Evolutionary conservation across 192 early-diverging fungal species (phyloP).

Genomic region (Podochytrium sp.): DNA sequence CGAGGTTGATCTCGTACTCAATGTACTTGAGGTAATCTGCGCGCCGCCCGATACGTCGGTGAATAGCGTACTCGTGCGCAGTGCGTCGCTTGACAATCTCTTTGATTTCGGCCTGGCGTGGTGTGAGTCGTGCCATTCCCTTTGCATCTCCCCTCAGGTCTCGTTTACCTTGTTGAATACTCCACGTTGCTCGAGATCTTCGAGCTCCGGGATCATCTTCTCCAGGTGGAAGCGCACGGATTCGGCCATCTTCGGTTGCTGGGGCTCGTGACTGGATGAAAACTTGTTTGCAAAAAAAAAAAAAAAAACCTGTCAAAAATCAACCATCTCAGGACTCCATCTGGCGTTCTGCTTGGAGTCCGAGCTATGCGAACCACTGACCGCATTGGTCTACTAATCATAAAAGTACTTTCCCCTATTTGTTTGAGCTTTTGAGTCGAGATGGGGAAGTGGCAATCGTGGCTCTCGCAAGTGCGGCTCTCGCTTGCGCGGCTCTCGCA

Average conservation of each 20-base stretch:
- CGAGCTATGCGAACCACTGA: too few species aligned
- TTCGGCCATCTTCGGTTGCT: constrained; percentile 75
- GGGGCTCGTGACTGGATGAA: background rate
- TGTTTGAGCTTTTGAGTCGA: too few species aligned
- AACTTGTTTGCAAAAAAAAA: constrained; percentile 4
- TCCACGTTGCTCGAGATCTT: constrained; percentile 80
- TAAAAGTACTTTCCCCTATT: too few species aligned
- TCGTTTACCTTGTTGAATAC: constrained; percentile 75
- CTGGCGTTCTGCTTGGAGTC: too few species aligned
- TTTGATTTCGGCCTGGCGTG: constrained; percentile 75
- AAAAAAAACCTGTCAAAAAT: background rate
- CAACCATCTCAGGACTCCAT: background rate
- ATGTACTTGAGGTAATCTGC: constrained; percentile 90
- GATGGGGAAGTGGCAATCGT: too few species aligned
- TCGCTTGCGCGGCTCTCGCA: too few species aligned
- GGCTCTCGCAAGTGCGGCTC: too few species aligned
- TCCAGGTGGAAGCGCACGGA: constrained; percentile 89
- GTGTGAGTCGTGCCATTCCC: background rate
- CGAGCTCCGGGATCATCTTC: constrained; percentile 89
- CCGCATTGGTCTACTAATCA: too few species aligned
- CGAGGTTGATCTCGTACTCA: constrained; percentile 94
- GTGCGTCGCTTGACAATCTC: constrained; percentile 86
- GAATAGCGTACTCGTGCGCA: constrained; percentile 85
- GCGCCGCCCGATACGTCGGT: constrained; percentile 72
- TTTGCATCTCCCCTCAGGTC: background rate